Conservation (phyloP, 495 filamentous ascomycete genomes). For the Terfezia boudieri region DNA sequence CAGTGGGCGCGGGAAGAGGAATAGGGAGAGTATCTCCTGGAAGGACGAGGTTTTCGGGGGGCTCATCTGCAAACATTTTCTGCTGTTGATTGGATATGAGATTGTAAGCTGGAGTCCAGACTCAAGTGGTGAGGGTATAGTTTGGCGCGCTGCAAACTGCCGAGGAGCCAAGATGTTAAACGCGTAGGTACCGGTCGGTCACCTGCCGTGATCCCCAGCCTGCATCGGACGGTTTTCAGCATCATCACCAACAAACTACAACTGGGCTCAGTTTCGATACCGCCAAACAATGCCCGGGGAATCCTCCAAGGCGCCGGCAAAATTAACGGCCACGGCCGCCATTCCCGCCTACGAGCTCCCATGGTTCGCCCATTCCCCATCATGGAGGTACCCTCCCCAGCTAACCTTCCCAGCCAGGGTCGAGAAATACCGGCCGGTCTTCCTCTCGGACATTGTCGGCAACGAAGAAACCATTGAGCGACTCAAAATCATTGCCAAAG, state of each 20-base stretch:
- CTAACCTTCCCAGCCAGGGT: conserved; percentile 38
- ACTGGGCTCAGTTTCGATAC: too few species aligned
- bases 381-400: conserved; percentile 4
- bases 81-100: too few species aligned
- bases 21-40: conserved; percentile 52
- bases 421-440: conserved; percentile 88
- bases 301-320: conserved; percentile 52
- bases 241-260: too few species aligned
- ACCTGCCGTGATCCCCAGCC: too few species aligned
- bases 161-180: too few species aligned
- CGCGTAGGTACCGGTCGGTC: too few species aligned
- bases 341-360: conserved; percentile 57
- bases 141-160: too few species aligned
- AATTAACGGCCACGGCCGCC: conserved; percentile 38
- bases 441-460: conserved; percentile 90
- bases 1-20: conserved; percentile 39
- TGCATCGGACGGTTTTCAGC: too few species aligned
- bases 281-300: conserved; percentile 29
- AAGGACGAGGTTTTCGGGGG: conserved; percentile 29
- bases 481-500: conserved; percentile 94
- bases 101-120: too few species aligned
- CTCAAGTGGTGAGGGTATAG: too few species aligned
- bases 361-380: conserved; percentile 36
- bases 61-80: neutral
- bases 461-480: conserved; percentile 96